phyloP scores from a whole-genome alignment of 306 rosid species.

The Acacia confusa region DNA sequence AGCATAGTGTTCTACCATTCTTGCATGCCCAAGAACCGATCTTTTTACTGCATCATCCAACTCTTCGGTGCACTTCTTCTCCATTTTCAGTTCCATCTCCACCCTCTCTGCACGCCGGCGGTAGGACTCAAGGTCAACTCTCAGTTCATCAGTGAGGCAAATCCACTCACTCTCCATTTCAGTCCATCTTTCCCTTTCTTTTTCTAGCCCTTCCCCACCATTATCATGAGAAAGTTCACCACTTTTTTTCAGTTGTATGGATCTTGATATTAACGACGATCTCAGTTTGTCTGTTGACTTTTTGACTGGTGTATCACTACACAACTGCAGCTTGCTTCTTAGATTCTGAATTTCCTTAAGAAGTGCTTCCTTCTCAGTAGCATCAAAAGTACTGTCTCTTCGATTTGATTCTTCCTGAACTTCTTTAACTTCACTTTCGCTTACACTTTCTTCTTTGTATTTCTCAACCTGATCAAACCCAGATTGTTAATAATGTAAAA shows the following conservation, averaged over 20 bases:
- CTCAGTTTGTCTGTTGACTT: constrained; percentile 77
- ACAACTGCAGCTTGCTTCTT: constrained; percentile 65
- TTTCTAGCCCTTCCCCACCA: constrained; percentile 66
- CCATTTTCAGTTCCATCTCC: constrained; percentile 65
- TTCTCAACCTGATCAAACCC: constrained; percentile 55
- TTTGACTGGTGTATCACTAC: constrained; percentile 49
- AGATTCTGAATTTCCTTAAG: constrained; percentile 74
- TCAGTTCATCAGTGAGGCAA: constrained; percentile 87
- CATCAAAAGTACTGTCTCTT: constrained; percentile 46
- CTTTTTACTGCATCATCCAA: constrained; percentile 84
- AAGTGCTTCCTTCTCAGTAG: constrained; percentile 80
- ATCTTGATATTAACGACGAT: constrained; percentile 78
- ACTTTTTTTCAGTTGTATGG: constrained; percentile 71
- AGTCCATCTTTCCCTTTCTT: constrained; percentile 85
- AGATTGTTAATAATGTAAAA: constrained; percentile 27
- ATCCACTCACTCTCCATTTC: constrained; percentile 99
- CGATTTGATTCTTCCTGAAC: constrained; percentile 55
- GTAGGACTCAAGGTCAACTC: constrained; percentile 75
- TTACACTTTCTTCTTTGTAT: constrained; percentile 48
- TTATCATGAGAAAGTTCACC: constrained; percentile 42
- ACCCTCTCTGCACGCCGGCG: constrained; percentile 68
- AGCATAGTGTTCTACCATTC: constrained; percentile 90
- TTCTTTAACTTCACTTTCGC: constrained; percentile 62
- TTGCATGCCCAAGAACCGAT: constrained; percentile 81
- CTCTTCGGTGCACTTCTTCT: constrained; percentile 75